Evolutionary conservation across 805 yeast genomes (phyloP), one percentile per base, ranked within the genome.

Genomic region (Yarrowia keelungensis): DNA sequence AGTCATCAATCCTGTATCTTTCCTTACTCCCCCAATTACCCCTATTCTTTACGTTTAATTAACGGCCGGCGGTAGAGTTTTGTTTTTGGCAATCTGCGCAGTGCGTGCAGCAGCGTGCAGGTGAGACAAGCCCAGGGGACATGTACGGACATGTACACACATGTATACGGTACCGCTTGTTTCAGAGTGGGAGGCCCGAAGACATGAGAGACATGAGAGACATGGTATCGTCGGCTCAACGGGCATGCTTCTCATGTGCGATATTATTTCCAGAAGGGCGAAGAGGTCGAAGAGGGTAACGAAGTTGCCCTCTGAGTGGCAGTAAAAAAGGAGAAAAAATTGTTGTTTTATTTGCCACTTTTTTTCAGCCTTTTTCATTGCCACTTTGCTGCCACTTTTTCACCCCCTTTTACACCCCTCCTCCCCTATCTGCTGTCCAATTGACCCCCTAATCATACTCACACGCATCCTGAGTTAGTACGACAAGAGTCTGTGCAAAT

Each of bases 11-110:
- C 19, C 19, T 36, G 8, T 8, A 36, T 36, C 38, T 36, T 10
- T 36, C 38, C 16, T 26, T 15, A 42, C 15, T 42, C 15, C 3
- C 8, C 16, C 45, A 42, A 5, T 19, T 15, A 22, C 61, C 61
- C 61, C 61, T 54, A 54, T 54, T 54, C 39, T 54, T 54, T 54
- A 54, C 61, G 62, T 56, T 56, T 56, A 56, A 56, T 56, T 56
- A 56, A 56, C 62, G 62, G 62, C 62, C 9, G 39, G 38, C 15
- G 9, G 16, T 11, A 41, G 26, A n/a, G 62, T 56, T 56, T 19
- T 19, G 19, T 19, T 19, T 19, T 19, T 19, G 19, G 19, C 47
- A 26, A 41, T 15, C 47, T 45, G 64, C 64, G 35, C 19, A 19
- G 19, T 19, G 19, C 19, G 19, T 19, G 19, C 19, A 19, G 19